phyloP scores from a whole-genome alignment of 1,284 basidiomycete species.

The Somion occarium region DNA sequence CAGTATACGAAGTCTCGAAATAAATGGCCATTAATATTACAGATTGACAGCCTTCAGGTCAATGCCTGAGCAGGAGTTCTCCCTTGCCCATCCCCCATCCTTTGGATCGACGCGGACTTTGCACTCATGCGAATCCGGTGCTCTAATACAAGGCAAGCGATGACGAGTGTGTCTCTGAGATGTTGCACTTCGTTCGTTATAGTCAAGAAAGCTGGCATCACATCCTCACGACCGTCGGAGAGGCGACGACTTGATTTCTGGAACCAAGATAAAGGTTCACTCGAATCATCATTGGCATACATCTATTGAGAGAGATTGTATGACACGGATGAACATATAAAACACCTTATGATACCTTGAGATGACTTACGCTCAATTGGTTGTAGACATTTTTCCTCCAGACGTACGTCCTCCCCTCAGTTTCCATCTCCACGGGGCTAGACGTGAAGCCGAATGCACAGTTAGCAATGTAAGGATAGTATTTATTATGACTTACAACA shows the following conservation, averaged over 20 bases:
- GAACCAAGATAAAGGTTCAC: slow-evolving; percentile 1
- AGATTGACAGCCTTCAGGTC: too few species aligned
- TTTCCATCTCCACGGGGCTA: slow-evolving; percentile 5
- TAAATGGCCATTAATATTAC: too few species aligned
- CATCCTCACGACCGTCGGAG: not conserved
- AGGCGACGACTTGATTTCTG: not conserved
- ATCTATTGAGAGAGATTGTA: not conserved
- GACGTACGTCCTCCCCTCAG: not conserved
- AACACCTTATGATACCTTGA: too few species aligned
- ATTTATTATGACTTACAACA: slow-evolving; percentile 3
- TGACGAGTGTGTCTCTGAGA: not conserved
- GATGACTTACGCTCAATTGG: slow-evolving; percentile 1
- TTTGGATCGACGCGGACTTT: not conserved
- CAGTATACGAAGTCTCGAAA: too few species aligned
- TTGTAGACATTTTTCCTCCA: slow-evolving; percentile 1
- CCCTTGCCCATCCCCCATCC: too few species aligned
- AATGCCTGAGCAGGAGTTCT: too few species aligned
- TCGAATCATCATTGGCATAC: not conserved
- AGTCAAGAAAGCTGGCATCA: not conserved
- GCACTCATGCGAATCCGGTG: not conserved
- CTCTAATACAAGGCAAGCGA: slow-evolving; percentile 1
- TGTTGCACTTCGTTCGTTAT: not conserved
- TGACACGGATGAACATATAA: too few species aligned
- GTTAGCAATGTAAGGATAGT: too few species aligned
- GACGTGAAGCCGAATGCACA: too few species aligned